Percentiles rank a stretch among this genome's conserved stretches.
phyloP scores from a whole-genome alignment of 1,139 yeast species.

The Suhomyces wounanorum region DNA sequence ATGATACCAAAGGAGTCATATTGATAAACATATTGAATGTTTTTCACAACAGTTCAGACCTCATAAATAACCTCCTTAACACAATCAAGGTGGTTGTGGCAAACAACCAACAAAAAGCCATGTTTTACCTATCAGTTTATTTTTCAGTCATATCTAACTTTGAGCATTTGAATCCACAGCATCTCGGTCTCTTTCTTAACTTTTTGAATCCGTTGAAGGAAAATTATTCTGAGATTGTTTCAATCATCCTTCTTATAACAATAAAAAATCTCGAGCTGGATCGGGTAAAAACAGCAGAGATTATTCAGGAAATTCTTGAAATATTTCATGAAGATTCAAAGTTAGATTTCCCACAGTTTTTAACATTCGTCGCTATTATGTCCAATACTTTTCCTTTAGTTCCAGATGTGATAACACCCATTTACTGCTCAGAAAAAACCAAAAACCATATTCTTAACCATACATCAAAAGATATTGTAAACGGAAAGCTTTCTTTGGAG shows the following conservation, averaged over 20 bases:
- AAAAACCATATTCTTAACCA: slow-evolving; percentile 21
- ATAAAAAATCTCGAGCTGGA: slow-evolving; percentile 25
- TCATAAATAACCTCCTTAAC: slow-evolving; percentile 9
- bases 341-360: slow-evolving; percentile 18
- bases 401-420: slow-evolving; percentile 25
- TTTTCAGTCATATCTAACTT: slow-evolving; percentile 24
- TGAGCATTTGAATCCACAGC: slow-evolving; percentile 23
- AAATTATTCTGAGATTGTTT: slow-evolving; percentile 16
- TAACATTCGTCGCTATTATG: slow-evolving; percentile 25
- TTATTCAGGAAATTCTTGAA: slow-evolving; percentile 30
- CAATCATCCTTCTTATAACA: slow-evolving; percentile 28
- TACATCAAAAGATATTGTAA: slow-evolving; percentile 11
- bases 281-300: slow-evolving; percentile 19
- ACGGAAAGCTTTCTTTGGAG: slow-evolving; percentile 7
- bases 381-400: slow-evolving; percentile 29
- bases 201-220: slow-evolving; percentile 22
- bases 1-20: slow-evolving; percentile 17
- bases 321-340: slow-evolving; percentile 21
- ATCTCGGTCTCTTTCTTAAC: slow-evolving; percentile 26
- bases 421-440: slow-evolving; percentile 24
- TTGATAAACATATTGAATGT: slow-evolving; percentile 6
- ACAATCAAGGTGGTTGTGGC: slow-evolving; percentile 5
- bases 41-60: slow-evolving; percentile 10
- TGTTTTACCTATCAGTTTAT: slow-evolving; percentile 22
- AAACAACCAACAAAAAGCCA: slow-evolving; percentile 1